Evolutionary conservation across 805 yeast species (phyloP), one percentile per base, ranked within the genome.

Genomic region (Myxozyma neglecta): DNA sequence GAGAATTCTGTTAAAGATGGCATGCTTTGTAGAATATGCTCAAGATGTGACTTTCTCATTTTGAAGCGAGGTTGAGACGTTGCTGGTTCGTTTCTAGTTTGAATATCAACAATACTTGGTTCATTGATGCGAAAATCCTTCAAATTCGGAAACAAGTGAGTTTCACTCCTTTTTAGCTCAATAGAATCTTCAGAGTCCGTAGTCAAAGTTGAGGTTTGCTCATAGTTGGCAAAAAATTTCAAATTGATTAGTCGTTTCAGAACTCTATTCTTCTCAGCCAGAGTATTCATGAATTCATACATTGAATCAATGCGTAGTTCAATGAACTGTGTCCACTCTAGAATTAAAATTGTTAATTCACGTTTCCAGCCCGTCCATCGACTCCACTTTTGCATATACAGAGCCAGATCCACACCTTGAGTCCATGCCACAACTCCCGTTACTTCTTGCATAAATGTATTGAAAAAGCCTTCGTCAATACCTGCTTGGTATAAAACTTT

Each of bases 381-480:
- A 14, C n/a, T 11, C 60, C 60, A 57, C 18, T 20, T 35, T 10
- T 42, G 50, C 50, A 57, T 34, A 8, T 16, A 16, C 6, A 57
- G 7, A 16, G 42, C 16, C 11, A 57, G 37, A 29, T 57, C 60
- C 11, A 47, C 46, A 8, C 43, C 56, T 42, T 50, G 56, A 43
- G 50, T 32, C 60, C 60, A 57, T 36, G 9, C 46, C 11, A 49
- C 16, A 9, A 36, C 7, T 10, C 44, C 45, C 2, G 60, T 57
- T 29, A 50, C 60, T n/a, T 29, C 13, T 16, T 57, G 60, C 60
- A 57, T 43, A 16, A 57, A 57, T 8, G 40, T 24, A 13, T 44
- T 57, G 52, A 57, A 36, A 29, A 57, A 57, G 5, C 60, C 60
- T 43, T 57, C 60, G 40, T 57, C 60, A n/a, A 57, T 44, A 20